Evolutionary conservation across 2,329 filamentous ascomycete genomes (phyloP).

Genomic region (Ploettnerulaceae sp.): DNA sequence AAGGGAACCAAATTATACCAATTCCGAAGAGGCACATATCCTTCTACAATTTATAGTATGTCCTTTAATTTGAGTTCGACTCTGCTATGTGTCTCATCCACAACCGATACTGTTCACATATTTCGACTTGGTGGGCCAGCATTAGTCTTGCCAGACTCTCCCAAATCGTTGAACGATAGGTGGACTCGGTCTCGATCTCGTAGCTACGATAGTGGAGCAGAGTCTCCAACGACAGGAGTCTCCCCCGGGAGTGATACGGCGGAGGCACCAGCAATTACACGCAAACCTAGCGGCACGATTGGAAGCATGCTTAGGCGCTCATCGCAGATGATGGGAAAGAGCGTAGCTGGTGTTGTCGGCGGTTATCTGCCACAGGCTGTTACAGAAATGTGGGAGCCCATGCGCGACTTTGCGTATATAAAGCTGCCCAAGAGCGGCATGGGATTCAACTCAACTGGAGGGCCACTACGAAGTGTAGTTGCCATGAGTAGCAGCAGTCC

Average conservation of each 20-base stretch:
- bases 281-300: conserved; percentile 67
- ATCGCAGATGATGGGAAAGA: conserved; percentile 87
- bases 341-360: conserved; percentile 81
- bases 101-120: conserved; percentile 93
- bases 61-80: conserved; percentile 95
- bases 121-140: conserved; percentile 67
- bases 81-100: conserved; percentile 89
- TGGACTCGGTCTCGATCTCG: conserved; percentile 34
- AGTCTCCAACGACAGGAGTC: conserved; percentile 40
- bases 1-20: conserved; percentile 91
- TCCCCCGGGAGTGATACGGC: conserved; percentile 30
- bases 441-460: conserved; percentile 33
- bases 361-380: conserved; percentile 91
- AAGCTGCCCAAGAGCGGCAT: conserved; percentile 68
- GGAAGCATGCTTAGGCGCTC: conserved; percentile 90
- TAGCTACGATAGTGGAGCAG: conserved; percentile 51
- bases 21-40: conserved; percentile 92
- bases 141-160: conserved; percentile 33
- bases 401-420: conserved; percentile 93
- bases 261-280: conserved; percentile 33
- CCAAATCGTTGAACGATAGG: conserved; percentile 25
- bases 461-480: conserved; percentile 81
- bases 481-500: conserved; percentile 93
- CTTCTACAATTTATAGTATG: conserved; percentile 96
- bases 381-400: conserved; percentile 95